phyloP scores from a whole-genome alignment of 225 moss, liverwort and hornwort species.

The Polytrichum formosum region DNA sequence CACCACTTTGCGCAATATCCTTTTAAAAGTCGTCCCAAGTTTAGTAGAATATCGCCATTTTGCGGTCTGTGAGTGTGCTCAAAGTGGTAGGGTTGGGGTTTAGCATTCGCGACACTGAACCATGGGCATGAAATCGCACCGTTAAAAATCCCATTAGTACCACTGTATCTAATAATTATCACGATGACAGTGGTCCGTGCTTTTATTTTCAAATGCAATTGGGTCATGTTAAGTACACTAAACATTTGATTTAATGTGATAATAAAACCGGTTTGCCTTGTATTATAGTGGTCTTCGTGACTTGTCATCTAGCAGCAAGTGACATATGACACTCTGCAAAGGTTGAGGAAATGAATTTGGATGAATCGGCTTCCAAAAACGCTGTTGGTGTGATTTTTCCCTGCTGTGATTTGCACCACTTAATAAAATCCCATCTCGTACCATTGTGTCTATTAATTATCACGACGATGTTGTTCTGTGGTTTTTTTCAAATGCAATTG shows the following conservation, averaged over 20 bases:
- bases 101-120: too few relatives aligned
- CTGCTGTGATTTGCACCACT: too few relatives aligned
- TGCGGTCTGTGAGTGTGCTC: not conserved
- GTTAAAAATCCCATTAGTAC: too few relatives aligned
- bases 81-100: not conserved
- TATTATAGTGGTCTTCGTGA: too few relatives aligned
- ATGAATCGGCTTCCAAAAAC: too few relatives aligned
- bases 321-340: not conserved
- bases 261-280: too few relatives aligned
- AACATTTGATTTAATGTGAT: not conserved
- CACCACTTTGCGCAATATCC: conserved; percentile 84
- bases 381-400: too few relatives aligned
- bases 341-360: too few relatives aligned
- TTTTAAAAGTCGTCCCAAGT: conserved; percentile 10
- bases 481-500: too few relatives aligned
- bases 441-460: too few relatives aligned
- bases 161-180: not conserved
- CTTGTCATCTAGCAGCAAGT: not conserved
- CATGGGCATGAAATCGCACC: not conserved
- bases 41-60: not conserved
- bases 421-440: too few relatives aligned
- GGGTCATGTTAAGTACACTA: not conserved
- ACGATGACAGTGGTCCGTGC: not conserved
- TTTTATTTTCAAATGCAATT: not conserved
- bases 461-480: too few relatives aligned